Evolutionary conservation across 208 protist genomes (phyloP), one percentile per base, ranked within the genome.

Genomic region (Kentomonas sorsogonicus): DNA sequence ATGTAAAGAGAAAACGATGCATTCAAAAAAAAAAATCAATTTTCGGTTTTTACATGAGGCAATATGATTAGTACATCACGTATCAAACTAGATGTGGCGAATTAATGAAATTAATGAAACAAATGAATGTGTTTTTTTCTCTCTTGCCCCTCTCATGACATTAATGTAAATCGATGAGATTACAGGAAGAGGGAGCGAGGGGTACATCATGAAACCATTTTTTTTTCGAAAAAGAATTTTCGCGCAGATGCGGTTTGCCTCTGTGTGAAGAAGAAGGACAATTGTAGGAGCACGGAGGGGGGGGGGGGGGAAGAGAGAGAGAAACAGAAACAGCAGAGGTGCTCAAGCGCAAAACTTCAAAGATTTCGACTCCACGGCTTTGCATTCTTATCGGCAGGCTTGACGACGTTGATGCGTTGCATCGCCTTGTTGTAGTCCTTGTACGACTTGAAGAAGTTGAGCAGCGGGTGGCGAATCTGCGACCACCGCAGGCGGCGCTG

Each of bases 371-470:
- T 86, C 86, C 86, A 94, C 38, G 83, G 75, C 63, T 89, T 53
- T 6, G 76, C 72, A 11, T 74, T 83, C 44, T 76, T 89, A 16
- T 78, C 67, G 13, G 79, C 71, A 9, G 86, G 69, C 63, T 88
- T 94, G 54, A 74, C 85, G 16, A 88, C 45, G 68, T 90, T 90
- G 46, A 94, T 84, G 25, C 89, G 84, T 27, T 66, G 78, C 60
- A 88, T 83, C 25, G 73, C 63, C 27, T 58, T 54, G 53, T 91
- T 90, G 70, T 92, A 93, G 51, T 95, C 84, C n/a, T 51, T 65
- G 75, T 89, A 88, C 23, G 83, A 82, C 53, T 79, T 86, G 63
- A 92, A 93, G 64, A 95, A 95, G 66, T 91, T 95, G 16, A 87
- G 40, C 15, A 91, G 23, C 3, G 89, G 89, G 55, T 95, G 89